These are phyloP conservation scores for Parmales sp. DNA, from an alignment of 108 stramenopile species.

Conservation along the genomic window DNA sequence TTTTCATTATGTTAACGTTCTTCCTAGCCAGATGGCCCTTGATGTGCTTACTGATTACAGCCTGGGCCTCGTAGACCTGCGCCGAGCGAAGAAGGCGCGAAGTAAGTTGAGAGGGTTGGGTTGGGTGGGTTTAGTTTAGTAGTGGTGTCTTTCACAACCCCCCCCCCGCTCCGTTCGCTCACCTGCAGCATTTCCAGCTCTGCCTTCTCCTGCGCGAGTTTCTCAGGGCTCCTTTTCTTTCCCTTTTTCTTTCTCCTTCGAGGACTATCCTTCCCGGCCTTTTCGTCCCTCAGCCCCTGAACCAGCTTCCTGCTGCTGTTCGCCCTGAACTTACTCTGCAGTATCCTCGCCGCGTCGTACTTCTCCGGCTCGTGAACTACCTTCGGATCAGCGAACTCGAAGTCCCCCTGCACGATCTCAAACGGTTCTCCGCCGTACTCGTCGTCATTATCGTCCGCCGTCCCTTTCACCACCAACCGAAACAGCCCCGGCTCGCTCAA, in stretches of 20 bases:
- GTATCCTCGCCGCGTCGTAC: neutral
- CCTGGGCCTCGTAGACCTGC: conserved; percentile 1
- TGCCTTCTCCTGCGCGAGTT: neutral
- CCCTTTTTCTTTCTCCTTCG: neutral
- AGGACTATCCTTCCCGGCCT: neutral
- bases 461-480: neutral
- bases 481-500: neutral
- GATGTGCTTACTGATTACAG: neutral
- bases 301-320: no score
- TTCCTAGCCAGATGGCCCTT: neutral
- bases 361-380: neutral
- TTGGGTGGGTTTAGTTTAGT: no score
- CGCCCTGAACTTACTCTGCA: neutral
- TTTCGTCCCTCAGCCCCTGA: neutral
- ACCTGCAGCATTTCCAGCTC: neutral
- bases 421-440: neutral
- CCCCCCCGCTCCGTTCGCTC: no score
- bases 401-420: neutral
- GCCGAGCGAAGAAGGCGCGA: no score
- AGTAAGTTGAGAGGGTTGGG: no score
- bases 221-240: neutral
- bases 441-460: no score
- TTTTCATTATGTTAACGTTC: neutral
- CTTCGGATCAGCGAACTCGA: neutral
- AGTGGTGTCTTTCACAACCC: no score